These are phyloP conservation scores for Globisporangium cylindrosporum DNA, from an alignment of 352 stramenopile species.

Conservation along the genomic window DNA sequence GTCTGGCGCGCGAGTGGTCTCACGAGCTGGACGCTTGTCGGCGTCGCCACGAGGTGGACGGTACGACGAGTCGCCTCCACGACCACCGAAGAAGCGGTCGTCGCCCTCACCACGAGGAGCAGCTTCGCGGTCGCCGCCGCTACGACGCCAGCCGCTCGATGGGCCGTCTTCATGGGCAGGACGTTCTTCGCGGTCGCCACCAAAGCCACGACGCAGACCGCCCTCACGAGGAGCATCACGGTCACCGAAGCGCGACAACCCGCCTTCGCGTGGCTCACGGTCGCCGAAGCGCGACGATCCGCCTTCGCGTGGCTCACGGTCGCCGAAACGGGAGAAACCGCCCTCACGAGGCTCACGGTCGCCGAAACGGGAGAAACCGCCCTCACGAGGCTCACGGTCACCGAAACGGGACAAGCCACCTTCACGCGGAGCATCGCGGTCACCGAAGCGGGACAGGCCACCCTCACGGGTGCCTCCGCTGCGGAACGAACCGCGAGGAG, in stretches of 20 bases:
- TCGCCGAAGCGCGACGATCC: slow-evolving; percentile 7
- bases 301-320: slow-evolving; percentile 22
- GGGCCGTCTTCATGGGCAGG: slow-evolving; percentile 18
- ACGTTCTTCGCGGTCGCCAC: slow-evolving; percentile 38
- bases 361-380: slow-evolving; percentile 13
- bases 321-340: slow-evolving; percentile 15
- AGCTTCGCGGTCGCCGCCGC: slow-evolving; percentile 25
- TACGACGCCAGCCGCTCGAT: slow-evolving; percentile 23
- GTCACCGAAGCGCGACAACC: slow-evolving; percentile 19
- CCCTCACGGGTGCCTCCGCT: slow-evolving; percentile 8
- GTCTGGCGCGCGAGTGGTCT: slow-evolving; percentile 44
- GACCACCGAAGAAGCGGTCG: slow-evolving; percentile 48
- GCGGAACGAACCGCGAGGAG: slow-evolving; percentile 17
- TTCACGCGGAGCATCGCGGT: slow-evolving; percentile 34
- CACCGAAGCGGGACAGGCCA: slow-evolving; percentile 18
- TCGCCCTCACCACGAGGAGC: slow-evolving; percentile 31
- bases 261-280: slow-evolving; percentile 14
- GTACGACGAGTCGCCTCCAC: slow-evolving; percentile 50
- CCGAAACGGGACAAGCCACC: slow-evolving; percentile 33
- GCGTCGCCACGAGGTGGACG: slow-evolving; percentile 37
- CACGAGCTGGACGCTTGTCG: slow-evolving; percentile 28
- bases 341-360: slow-evolving; percentile 28
- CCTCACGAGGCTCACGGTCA: slow-evolving; percentile 22
- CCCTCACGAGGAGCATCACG: slow-evolving; percentile 27
- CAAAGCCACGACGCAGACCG: slow-evolving; percentile 31